Evolutionary conservation across 2,329 filamentous ascomycete genomes (phyloP).

Genomic region (Fusarium annulatum): DNA sequence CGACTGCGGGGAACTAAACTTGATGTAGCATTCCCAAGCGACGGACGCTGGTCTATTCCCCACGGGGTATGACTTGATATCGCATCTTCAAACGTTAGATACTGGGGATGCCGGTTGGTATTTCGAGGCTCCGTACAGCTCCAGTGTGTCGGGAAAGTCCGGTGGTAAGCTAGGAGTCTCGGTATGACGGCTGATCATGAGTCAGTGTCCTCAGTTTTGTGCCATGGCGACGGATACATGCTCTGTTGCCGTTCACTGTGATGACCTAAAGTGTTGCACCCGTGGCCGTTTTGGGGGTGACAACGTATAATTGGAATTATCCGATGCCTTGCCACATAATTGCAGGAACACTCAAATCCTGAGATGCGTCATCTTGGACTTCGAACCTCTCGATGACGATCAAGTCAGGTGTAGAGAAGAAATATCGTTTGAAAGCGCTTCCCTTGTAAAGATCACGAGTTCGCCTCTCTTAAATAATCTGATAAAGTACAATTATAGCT

Average conservation of each 20-base stretch:
- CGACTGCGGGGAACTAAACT: neutral
- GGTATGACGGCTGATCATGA: rapidly evolving
- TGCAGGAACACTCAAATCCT: neutral
- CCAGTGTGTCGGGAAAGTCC: rapidly evolving
- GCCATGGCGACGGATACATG: neutral
- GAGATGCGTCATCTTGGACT: neutral
- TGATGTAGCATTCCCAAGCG: neutral
- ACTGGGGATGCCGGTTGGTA: rapidly evolving
- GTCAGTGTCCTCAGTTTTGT: rapidly evolving
- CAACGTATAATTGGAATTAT: neutral
- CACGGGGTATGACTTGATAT: neutral
- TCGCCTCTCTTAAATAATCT: too few relatives aligned
- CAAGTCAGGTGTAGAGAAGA: too few relatives aligned
- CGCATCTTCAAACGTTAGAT: neutral
- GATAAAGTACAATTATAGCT: too few relatives aligned
- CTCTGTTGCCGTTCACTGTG: neutral
- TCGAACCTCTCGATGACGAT: too few relatives aligned
- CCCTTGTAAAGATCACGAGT: too few relatives aligned
- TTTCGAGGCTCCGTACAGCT: too few relatives aligned
- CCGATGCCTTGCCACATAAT: rapidly evolving
- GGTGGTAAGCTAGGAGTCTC: neutral
- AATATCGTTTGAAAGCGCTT: too few relatives aligned
- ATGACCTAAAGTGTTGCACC: neutral
- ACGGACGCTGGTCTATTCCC: neutral
- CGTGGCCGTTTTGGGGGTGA: neutral